Evolutionary conservation across 2,329 filamentous ascomycete genomes (phyloP), one percentile per base, ranked within the genome.

Genomic region (Harringtonia aguacate): DNA sequence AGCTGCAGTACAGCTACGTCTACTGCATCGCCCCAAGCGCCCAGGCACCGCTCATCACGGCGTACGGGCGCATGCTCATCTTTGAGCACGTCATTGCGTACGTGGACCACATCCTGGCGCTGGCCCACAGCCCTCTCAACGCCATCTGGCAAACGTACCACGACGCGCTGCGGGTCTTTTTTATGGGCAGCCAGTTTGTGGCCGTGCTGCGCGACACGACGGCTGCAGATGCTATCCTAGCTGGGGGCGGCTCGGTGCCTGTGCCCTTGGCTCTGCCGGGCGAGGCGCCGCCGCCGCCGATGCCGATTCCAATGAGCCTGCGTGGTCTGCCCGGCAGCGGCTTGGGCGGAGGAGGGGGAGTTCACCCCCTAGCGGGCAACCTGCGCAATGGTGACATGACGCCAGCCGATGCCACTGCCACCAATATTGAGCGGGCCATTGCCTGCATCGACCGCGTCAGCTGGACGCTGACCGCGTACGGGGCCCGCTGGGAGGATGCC

Each of bases 61-160:
- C 86, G 37, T 87, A 90, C 57, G 84, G 81, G 31, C 84, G 87
- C 48, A 70, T 80, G 27, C 69, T 94, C 21, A 85, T 95, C 34
- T 94, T 94, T 58, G 87, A 95, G 58, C 82, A 92, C 55, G 81
- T 81, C 50, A 79, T 90, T 52, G 75, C 81, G n/a, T 95, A 92
- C 56, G 75, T 92, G 39, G 75, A 84, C 47, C 77, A 79, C 48
- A 78, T 94, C 50, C 75, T 84, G 53, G 75, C 78, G 6, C 73
- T 87, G 37, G 72, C 84, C 21, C 72, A 73, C 46, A 71, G 75
- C 51, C 60, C 73, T 4, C 34, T 68, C 28, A 73, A 79, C 48
- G 70, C 74, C 15, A 75, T 81, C 5, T 83, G 90, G 41, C 77
- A 92, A 55, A 90, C 86, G 1, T 95, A 89, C 54, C 82, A 94